Evolutionary conservation across 2,329 filamentous ascomycete species (phyloP), one percentile per base, ranked within the genome.

Genomic region (Ilyonectria sp.): DNA sequence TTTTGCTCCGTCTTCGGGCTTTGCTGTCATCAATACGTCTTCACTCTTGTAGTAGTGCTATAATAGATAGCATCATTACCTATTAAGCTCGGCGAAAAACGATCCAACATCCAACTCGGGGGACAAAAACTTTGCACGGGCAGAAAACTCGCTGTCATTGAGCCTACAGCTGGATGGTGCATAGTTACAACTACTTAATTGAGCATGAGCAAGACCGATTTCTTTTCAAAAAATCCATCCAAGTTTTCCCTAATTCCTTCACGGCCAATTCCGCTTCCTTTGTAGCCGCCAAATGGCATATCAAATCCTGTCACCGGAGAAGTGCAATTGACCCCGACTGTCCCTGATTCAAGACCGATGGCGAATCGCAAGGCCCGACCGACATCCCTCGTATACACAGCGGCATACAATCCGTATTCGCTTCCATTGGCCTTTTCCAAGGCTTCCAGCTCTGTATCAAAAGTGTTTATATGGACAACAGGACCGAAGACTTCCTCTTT

Each of bases 261-360:
- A 7, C 31, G 31, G 4, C 52, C 52, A 35, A 53, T 19, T 1
- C 49, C 49, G 49, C 49, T 53, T 17, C 15, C 26, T 11, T 53
- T 53, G 23, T 54, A 40, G 17, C 52, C 52, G 15, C 52, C 52
- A 33, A 54, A 54, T 4, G 52, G 52, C 52, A 54, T 54, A 15
- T 54, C 52, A 40, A 54, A 54, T 2, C 17, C 31, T 7, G 52
- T 54, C 40, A 13, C 33, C 8, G 52, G 52, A 23, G 31, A 37
- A 21, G 52, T 33, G 10, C 52, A 54, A 23, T 54, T 54, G 2
- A 54, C 33, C 3, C 31, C 52, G 2, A 54, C 52, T 15, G 29
- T 33, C 10, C 52, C 52, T 6, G 52, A 37, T 15, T 54, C 52
- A 37, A 54, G 52, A 54, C 31, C 52, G 6, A 37, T 54, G 7